Evolutionary conservation across 257 asterid species (phyloP).

Genomic region (Scutellaria minor): DNA sequence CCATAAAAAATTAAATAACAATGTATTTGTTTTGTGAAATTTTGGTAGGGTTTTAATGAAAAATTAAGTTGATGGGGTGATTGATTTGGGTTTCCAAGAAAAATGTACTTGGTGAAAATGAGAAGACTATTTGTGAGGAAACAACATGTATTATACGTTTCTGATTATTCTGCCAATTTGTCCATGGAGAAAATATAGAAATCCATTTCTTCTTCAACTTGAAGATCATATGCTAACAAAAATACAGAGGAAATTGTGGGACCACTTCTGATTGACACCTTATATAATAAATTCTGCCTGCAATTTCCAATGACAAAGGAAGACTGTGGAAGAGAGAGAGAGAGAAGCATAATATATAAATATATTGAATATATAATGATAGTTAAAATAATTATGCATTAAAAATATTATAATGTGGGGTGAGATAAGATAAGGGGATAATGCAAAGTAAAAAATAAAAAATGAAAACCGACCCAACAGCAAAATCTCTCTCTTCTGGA

Average conservation of each 20-base stretch:
- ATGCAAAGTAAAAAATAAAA: constrained; percentile 48
- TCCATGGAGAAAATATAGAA: constrained; percentile 29
- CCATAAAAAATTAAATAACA: too few species aligned
- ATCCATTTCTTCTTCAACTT: neutral
- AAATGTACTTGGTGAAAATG: constrained; percentile 43
- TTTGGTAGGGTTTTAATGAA: neutral
- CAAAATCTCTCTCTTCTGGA: constrained; percentile 65
- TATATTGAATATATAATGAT: neutral
- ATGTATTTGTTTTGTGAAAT: neutral
- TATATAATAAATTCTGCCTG: constrained; percentile 41
- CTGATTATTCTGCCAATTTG: constrained; percentile 42
- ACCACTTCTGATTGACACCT: constrained; percentile 44
- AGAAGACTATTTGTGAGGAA: constrained; percentile 42
- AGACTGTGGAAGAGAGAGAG: constrained; percentile 38
- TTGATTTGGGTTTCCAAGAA: constrained; percentile 42
- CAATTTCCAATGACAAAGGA: constrained; percentile 54
- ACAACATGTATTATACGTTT: constrained; percentile 40
- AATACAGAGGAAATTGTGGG: constrained; percentile 28
- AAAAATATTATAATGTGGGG: constrained; percentile 51
- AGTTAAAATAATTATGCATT: constrained; percentile 22
- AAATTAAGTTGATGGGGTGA: neutral
- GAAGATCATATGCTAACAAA: constrained; percentile 44
- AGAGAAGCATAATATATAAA: too few species aligned
- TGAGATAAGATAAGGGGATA: constrained; percentile 84
- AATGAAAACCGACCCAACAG: constrained; percentile 53